Evolutionary conservation across 495 filamentous ascomycete genomes (phyloP).

Genomic region (Massariosphaeria phaeospora): DNA sequence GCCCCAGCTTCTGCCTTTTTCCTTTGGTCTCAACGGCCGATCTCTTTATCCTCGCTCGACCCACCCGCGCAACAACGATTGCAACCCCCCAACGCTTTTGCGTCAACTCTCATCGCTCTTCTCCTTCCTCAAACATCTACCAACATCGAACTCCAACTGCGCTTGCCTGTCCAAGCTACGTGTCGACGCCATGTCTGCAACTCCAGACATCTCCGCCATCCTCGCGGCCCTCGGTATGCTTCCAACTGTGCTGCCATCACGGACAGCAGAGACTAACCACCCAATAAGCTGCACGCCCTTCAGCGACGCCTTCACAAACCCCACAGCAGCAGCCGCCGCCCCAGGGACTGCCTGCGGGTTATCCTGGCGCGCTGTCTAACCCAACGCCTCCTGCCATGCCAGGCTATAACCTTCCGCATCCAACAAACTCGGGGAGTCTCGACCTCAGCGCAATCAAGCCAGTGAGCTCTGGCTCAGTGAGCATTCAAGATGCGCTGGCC

Average conservation of each 20-base stretch:
- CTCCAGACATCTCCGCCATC: slow-evolving; percentile 26
- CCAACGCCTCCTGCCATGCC: slow-evolving; percentile 44
- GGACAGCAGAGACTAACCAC: background rate
- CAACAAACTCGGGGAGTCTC: slow-evolving; percentile 61
- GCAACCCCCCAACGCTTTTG: too few relatives aligned
- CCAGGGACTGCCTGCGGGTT: slow-evolving; percentile 35
- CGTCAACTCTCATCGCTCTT: too few relatives aligned
- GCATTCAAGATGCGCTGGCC: slow-evolving; percentile 66
- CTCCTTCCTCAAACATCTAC: too few relatives aligned
- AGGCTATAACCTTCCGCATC: slow-evolving; percentile 58
- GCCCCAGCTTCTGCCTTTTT: too few relatives aligned
- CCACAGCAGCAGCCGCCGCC: slow-evolving; percentile 11
- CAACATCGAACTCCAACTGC: background rate
- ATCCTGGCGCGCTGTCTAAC: slow-evolving; percentile 34
- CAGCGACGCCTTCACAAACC: slow-evolving; percentile 28
- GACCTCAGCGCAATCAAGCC: slow-evolving; percentile 73
- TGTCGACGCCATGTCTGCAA: slow-evolving; percentile 20
- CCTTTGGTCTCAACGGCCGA: too few relatives aligned
- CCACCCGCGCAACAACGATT: too few relatives aligned
- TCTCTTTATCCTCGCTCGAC: too few relatives aligned
- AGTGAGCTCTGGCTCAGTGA: slow-evolving; percentile 66
- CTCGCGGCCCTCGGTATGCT: slow-evolving; percentile 26
- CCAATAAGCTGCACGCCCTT: slow-evolving; percentile 43
- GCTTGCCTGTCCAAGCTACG: background rate
- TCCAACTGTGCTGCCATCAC: background rate